Conservation (phyloP, 352 stramenopile genomes). For the Phytopythium chamaehyphon region DNA sequence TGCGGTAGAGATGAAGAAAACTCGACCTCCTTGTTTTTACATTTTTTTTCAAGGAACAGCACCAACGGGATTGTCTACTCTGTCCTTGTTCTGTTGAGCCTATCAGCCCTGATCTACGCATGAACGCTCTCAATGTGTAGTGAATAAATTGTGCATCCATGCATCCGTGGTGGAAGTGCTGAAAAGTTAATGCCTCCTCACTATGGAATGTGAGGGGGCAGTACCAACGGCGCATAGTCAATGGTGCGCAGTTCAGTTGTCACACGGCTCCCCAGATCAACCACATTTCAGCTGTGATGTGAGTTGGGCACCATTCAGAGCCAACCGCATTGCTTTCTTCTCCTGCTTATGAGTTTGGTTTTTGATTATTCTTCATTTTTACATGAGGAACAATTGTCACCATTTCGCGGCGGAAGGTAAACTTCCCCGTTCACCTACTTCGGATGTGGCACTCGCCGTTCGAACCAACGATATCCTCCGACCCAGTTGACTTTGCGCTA, state of each 20-base stretch:
- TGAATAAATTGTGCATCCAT: no score
- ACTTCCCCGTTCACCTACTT: background rate
- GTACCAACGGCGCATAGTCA: background rate
- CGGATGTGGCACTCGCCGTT: conserved; percentile 27
- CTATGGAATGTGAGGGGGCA: conserved; percentile 1
- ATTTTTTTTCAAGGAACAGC: conserved; percentile 8
- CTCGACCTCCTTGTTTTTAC: conserved; percentile 3
- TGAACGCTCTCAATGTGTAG: background rate
- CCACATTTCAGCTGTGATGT: no score
- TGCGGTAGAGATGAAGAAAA: conserved; percentile 11
- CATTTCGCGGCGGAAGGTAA: no score
- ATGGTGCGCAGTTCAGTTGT: background rate
- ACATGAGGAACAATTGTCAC: no score
- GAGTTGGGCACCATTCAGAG: no score
- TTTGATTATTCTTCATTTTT: no score
- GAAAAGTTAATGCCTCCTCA: no score
- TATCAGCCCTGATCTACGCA: conserved; percentile 10
- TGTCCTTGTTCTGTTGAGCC: conserved; percentile 26
- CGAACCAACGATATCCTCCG: conserved; percentile 29
- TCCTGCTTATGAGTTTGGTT: no score
- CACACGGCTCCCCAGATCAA: background rate
- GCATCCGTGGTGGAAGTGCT: no score
- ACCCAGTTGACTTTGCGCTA: conserved; percentile 18
- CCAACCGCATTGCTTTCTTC: no score
- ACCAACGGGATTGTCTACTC: conserved; percentile 15